phyloP scores from a whole-genome alignment of 2,329 filamentous ascomycete genomes.

The Septoria petroselini region DNA sequence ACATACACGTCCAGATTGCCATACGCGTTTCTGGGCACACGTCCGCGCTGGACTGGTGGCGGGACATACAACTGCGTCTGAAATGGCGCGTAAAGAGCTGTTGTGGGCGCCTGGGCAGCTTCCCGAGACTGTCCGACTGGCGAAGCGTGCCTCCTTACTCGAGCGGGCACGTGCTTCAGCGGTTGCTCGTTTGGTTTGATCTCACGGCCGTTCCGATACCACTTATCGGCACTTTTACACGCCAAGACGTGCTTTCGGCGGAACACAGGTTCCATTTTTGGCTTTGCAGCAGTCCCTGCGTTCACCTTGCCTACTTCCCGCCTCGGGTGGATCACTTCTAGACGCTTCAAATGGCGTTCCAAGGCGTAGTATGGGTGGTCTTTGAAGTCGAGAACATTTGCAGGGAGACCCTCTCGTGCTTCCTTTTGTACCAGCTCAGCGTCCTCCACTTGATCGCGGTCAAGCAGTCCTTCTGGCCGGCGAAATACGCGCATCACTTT shows the following conservation, averaged over 20 bases:
- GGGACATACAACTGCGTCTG: constrained; percentile 71
- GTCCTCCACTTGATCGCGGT: constrained; percentile 81
- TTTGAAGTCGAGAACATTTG: constrained; percentile 43
- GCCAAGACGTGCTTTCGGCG: constrained; percentile 74
- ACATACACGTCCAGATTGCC: constrained; percentile 64
- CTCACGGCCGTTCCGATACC: constrained; percentile 83
- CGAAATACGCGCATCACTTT: constrained; percentile 48
- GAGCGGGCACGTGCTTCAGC: constrained; percentile 61
- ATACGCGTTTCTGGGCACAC: constrained; percentile 61
- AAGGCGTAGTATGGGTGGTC: constrained; percentile 58
- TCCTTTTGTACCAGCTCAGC: constrained; percentile 69
- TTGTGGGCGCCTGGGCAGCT: constrained; percentile 48
- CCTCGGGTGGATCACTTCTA: constrained; percentile 76
- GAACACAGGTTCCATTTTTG: constrained; percentile 72
- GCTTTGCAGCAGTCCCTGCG: constrained; percentile 56
- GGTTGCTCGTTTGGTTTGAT: constrained; percentile 77
- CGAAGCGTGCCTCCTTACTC: constrained; percentile 23
- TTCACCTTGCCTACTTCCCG: constrained; percentile 74
- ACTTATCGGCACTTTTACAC: constrained; percentile 77
- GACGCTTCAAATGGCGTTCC: constrained; percentile 75
- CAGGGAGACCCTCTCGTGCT: constrained; percentile 62
- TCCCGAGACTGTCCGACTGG: constrained; percentile 34
- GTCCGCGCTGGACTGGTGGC: constrained; percentile 70
- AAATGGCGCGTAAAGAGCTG: constrained; percentile 58
- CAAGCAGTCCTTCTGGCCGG: constrained; percentile 38